Conservation (phyloP, 1,284 basidiomycete genomes). For the Anthracocystis walkeri region DNA sequence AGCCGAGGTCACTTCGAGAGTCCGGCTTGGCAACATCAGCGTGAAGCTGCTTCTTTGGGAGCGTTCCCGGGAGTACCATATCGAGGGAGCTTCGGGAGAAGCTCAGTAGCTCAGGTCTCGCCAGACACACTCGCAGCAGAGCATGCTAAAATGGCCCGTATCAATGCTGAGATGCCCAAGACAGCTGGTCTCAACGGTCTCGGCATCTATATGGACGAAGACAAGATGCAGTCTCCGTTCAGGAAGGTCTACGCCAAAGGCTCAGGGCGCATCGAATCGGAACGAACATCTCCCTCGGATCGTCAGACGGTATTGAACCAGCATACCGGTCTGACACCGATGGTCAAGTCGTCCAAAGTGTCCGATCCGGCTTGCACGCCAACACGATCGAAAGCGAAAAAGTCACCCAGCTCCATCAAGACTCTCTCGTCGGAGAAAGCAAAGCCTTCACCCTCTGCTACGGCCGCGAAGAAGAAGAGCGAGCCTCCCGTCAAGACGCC, state of each 20-base stretch:
- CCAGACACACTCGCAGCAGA: conserved; percentile 13
- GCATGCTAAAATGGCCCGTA: conserved; percentile 17
- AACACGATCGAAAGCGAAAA: conserved; percentile 26
- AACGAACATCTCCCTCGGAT: conserved; percentile 2
- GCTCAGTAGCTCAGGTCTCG: not conserved
- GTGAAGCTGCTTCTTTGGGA: conserved; percentile 16
- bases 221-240: conserved; percentile 31
- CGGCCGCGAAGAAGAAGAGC: conserved; percentile 17
- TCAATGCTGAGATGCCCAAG: conserved; percentile 24
- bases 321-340: conserved; percentile 45
- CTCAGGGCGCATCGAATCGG: not conserved
- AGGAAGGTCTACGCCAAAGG: conserved; percentile 3
- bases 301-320: not conserved
- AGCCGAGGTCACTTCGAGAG: conserved; percentile 29
- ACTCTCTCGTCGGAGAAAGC: not conserved
- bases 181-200: conserved; percentile 31
- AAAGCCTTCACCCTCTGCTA: conserved; percentile 13
- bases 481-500: conserved; percentile 32
- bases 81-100: not conserved
- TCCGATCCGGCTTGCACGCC: conserved; percentile 23
- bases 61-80: conserved; percentile 5
- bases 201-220: conserved; percentile 34
- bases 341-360: conserved; percentile 41
- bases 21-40: conserved; percentile 17
- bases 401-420: conserved; percentile 16